Evolutionary conservation across 305 asterid genomes (phyloP).

Genomic region (Solanum hybrid): DNA sequence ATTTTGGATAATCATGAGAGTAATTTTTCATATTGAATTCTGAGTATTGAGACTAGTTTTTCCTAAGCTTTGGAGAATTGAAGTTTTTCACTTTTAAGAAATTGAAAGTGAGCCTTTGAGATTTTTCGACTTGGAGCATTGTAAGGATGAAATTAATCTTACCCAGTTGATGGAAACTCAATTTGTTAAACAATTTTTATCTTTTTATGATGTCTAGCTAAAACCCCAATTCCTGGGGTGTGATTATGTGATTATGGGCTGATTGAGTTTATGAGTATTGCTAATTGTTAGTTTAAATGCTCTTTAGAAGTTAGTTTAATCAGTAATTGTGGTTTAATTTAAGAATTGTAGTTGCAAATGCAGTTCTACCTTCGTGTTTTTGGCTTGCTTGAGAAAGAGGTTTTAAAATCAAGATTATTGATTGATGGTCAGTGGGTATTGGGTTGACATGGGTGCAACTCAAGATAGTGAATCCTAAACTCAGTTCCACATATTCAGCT

Average conservation of each 20-base stretch:
- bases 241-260: not conserved
- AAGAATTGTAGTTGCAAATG: too few relatives aligned
- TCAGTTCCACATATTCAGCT: not conserved
- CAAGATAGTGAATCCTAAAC: not conserved
- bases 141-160: not conserved
- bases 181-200: not conserved
- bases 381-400: not conserved
- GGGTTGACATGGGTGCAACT: not conserved
- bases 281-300: not conserved
- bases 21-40: too few relatives aligned
- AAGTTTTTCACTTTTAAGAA: not conserved
- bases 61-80: not conserved
- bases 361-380: not conserved
- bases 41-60: not conserved
- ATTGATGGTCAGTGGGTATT: not conserved
- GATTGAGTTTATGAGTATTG: not conserved
- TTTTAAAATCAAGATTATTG: not conserved
- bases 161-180: not conserved
- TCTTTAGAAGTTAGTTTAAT: not conserved
- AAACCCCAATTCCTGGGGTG: not conserved
- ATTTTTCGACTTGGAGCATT: not conserved
- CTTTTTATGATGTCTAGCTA: not conserved
- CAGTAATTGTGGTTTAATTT: not conserved
- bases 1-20: not conserved
- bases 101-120: not conserved